Evolutionary conservation across 805 yeast genomes (phyloP).

Genomic region (Yarrowia sp.): DNA sequence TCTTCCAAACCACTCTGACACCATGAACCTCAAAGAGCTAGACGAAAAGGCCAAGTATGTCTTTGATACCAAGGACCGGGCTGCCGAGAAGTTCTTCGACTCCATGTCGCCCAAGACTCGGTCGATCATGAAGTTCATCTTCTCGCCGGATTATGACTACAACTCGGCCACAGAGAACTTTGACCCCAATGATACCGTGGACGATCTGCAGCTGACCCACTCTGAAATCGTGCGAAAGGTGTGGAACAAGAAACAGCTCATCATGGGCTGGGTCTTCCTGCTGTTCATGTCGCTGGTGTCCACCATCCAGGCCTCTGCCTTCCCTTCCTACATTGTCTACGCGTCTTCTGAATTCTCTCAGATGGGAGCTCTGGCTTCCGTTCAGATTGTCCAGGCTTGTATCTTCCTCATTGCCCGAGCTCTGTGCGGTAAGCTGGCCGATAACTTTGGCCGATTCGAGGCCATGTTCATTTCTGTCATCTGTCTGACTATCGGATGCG

Average conservation of each 20-base stretch:
- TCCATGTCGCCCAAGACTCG: slow-evolving; percentile 17
- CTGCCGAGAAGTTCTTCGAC: slow-evolving; percentile 9
- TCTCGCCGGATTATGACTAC: slow-evolving; percentile 28
- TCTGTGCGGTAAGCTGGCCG: slow-evolving; percentile 27
- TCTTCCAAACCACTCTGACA: not conserved
- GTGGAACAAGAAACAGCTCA: slow-evolving; percentile 12
- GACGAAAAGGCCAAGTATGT: slow-evolving; percentile 22
- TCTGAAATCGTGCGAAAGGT: slow-evolving; percentile 34
- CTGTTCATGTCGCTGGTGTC: slow-evolving; percentile 25
- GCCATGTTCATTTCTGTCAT: slow-evolving; percentile 24
- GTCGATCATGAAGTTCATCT: slow-evolving; percentile 8
- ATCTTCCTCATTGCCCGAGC: slow-evolving; percentile 31
- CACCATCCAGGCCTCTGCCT: slow-evolving; percentile 6
- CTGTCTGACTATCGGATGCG: slow-evolving; percentile 18
- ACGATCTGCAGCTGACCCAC: slow-evolving; percentile 19
- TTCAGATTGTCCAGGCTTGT: slow-evolving; percentile 19
- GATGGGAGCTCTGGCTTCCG: slow-evolving; percentile 17
- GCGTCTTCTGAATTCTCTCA: slow-evolving; percentile 23
- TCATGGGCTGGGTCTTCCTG: slow-evolving; percentile 16
- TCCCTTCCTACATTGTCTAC: slow-evolving; percentile 27
- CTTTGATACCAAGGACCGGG: slow-evolving; percentile 26
- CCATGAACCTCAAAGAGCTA: slow-evolving; percentile 25
- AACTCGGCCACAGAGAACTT: not conserved
- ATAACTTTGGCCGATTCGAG: slow-evolving; percentile 26
- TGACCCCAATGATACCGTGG: not conserved